These are phyloP conservation scores for Pilasporangium apinafurcum DNA, from an alignment of 352 stramenopile species.

Conservation along the genomic window DNA sequence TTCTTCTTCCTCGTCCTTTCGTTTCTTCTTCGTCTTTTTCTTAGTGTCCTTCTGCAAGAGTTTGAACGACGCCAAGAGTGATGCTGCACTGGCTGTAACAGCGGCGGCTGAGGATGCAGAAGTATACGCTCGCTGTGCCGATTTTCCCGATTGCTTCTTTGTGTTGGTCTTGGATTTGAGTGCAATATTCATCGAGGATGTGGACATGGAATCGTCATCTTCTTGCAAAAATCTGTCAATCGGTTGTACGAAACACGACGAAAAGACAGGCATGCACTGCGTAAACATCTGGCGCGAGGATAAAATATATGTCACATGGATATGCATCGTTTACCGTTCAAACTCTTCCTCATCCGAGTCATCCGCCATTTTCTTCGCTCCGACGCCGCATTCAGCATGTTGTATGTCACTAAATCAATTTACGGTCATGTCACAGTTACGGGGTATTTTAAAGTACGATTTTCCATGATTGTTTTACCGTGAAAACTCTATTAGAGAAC, in stretches of 20 bases:
- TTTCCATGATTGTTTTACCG: too few relatives aligned
- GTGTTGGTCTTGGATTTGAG: not conserved
- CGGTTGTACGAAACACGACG: slow-evolving; percentile 1
- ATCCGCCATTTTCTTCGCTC: too few relatives aligned
- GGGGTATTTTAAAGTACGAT: too few relatives aligned
- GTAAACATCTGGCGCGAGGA: slow-evolving; percentile 59
- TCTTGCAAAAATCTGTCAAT: slow-evolving; percentile 44
- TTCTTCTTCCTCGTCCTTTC: slow-evolving; percentile 37
- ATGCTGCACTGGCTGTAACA: slow-evolving; percentile 40
- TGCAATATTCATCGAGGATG: slow-evolving; percentile 3
- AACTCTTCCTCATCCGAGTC: too few relatives aligned
- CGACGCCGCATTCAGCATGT: too few relatives aligned
- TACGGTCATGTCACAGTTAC: too few relatives aligned
- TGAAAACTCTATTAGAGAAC: too few relatives aligned
- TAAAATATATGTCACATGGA: too few relatives aligned
- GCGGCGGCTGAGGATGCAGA: slow-evolving; percentile 18
- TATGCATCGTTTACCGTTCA: too few relatives aligned
- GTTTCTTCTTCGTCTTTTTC: slow-evolving; percentile 8
- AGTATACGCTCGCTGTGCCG: too few relatives aligned
- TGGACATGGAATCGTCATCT: slow-evolving; percentile 44
- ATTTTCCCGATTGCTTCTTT: slow-evolving; percentile 2
- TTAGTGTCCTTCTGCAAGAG: slow-evolving; percentile 13
- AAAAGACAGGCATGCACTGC: slow-evolving; percentile 21
- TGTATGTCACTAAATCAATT: too few relatives aligned
- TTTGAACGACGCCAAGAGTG: slow-evolving; percentile 41